Base-by-base conservation (phyloP, 495 filamentous ascomycete species). In the Aspergillus incahuasiensis region DNA sequence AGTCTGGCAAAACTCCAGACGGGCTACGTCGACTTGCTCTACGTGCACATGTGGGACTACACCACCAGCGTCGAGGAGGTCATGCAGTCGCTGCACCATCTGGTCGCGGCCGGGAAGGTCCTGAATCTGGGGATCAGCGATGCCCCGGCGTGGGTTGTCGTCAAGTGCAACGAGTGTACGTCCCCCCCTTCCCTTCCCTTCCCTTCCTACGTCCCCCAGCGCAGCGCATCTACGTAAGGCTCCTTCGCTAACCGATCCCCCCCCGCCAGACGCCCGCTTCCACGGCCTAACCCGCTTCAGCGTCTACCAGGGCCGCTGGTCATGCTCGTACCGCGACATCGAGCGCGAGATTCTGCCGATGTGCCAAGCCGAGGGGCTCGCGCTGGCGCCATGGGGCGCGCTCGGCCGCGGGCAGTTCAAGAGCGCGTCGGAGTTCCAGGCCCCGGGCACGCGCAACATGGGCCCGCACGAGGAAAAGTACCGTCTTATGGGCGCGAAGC, bases 221-320 rank as follows among this genome's bases (percentile, higher is more conserved):
- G n/a, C n/a, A n/a, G n/a, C n/a, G n/a, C n/a, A n/a, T n/a, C n/a
- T 22, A 13, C 15, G 3, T 7, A 9, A 13, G n/a, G n/a, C n/a
- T 44, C 6, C 44, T 18, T 32, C 25, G 25, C 44, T 47, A 15
- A 44, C 77, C 7, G 86, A 88, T n/a, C n/a, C n/a, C n/a, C n/a
- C n/a, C n/a, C n/a, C n/a, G 63, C 68, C 66, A 7, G 85, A 86
- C 60, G 85, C 84, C 0, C 70, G 78, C 9, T 74, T 72, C 6
- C 73, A 83, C 49, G 85, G 82, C 57, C 78, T 82, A 58, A 80
- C 77, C 0, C 82, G 74, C 6, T 88, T 89, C 70, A 67, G 64
- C 48, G 68, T 88, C 55, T 89, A 88, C 69, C 83, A 86, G 64
- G 86, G 85, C 34, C 69, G 65, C 1, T 88, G 85, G 85, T 82